These are phyloP conservation scores for Solanum chiquidenum DNA, from an alignment of 257 asterid genomes.

Conservation along the genomic window DNA sequence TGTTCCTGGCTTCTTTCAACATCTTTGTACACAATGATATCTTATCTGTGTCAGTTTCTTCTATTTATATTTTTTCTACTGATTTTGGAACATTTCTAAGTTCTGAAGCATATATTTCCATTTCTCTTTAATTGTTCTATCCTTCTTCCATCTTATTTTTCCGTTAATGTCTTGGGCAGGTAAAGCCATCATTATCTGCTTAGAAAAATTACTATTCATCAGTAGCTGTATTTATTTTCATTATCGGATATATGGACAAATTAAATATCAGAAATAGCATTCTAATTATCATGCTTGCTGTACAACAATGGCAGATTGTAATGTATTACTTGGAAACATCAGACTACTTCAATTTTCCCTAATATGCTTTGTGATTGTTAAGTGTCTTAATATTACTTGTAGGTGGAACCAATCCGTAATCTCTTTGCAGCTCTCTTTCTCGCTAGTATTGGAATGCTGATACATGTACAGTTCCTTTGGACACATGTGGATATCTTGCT, in stretches of 20 bases:
- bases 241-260: not conserved
- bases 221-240: not conserved
- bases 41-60: not conserved
- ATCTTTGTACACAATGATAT: not conserved
- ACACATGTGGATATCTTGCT: conserved; percentile 90
- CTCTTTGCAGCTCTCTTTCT: conserved; percentile 95
- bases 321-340: not conserved
- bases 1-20: not conserved
- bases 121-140: not conserved
- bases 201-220: not conserved
- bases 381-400: conserved; percentile 10
- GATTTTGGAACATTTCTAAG: not conserved
- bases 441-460: conserved; percentile 94
- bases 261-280: not conserved
- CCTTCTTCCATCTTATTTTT: not conserved
- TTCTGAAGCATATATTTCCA: not conserved
- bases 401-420: conserved; percentile 98
- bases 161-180: not conserved
- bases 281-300: not conserved
- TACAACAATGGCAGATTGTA: not conserved
- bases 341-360: not conserved
- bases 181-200: not conserved
- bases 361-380: not conserved
- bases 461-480: conserved; percentile 94
- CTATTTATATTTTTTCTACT: not conserved